These are phyloP conservation scores for Cutaneotrichosporon cutaneum DNA, from an alignment of 1,284 basidiomycete species.

Conservation along the genomic window DNA sequence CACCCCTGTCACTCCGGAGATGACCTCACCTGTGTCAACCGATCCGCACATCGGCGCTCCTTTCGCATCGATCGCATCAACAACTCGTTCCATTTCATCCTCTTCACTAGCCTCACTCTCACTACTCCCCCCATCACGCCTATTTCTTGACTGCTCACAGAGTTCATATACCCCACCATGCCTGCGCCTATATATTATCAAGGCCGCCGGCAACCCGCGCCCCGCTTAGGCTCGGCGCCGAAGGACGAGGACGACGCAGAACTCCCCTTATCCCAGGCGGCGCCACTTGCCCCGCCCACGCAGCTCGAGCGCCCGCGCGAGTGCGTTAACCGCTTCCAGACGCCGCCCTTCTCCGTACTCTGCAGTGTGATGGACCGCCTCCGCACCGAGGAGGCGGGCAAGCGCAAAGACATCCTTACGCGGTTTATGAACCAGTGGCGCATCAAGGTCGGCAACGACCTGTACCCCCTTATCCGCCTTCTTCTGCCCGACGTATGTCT, in stretches of 20 bases:
- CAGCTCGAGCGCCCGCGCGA: slow-evolving; percentile 48
- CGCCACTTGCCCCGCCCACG: slow-evolving; percentile 25
- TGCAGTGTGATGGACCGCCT: slow-evolving; percentile 51
- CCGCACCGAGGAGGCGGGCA: slow-evolving; percentile 42
- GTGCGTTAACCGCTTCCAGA: slow-evolving; percentile 48
- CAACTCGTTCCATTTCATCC: background rate
- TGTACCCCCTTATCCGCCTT: slow-evolving; percentile 56
- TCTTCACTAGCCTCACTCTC: background rate
- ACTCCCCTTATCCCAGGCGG: background rate
- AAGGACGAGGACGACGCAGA: slow-evolving; percentile 3
- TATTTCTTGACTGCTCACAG: background rate
- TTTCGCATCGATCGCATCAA: background rate
- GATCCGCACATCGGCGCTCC: too few relatives aligned
- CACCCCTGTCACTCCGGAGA: background rate
- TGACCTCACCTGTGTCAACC: background rate
- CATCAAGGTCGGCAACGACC: slow-evolving; percentile 53
- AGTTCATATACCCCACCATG: background rate
- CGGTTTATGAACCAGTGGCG: slow-evolving; percentile 52
- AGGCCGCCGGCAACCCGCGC: background rate
- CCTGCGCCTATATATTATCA: slow-evolving; percentile 1
- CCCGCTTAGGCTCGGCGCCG: background rate
- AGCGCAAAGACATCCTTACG: slow-evolving; percentile 42
- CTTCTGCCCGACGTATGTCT: slow-evolving; percentile 55
- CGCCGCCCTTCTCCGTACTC: slow-evolving; percentile 49
- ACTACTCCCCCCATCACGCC: background rate